These are phyloP conservation scores for Sarocladiaceae sp. DNA, from an alignment of 2,329 filamentous ascomycete genomes.

Conservation along the genomic window DNA sequence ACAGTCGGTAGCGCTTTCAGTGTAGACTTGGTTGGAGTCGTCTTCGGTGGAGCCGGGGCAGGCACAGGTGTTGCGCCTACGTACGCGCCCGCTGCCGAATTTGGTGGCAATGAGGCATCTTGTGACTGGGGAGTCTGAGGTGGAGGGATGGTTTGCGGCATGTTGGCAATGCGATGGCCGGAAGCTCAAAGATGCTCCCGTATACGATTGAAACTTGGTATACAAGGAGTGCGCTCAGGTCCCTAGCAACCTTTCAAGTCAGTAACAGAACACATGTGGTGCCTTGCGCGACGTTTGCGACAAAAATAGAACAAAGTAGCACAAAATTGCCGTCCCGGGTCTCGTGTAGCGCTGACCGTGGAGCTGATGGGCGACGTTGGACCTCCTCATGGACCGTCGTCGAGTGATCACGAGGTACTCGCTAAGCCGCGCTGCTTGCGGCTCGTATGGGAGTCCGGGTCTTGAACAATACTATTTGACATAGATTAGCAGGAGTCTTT, in stretches of 20 bases:
- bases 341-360: slow-evolving; percentile 3
- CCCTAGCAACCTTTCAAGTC: not conserved
- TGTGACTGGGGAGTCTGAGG: slow-evolving; percentile 53
- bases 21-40: slow-evolving; percentile 75
- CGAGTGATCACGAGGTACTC: not conserved
- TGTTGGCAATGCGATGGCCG: not conserved
- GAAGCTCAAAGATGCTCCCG: not conserved
- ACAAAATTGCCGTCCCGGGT: slow-evolving; percentile 2
- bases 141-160: slow-evolving; percentile 36
- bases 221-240: not conserved
- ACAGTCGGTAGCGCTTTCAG: slow-evolving; percentile 95
- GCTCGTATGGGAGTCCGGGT: no score
- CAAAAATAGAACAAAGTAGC: slow-evolving; percentile 9
- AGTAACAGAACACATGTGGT: not conserved
- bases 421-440: no score
- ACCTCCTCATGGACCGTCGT: not conserved
- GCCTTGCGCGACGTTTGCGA: not conserved
- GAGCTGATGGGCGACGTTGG: not conserved
- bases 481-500: no score
- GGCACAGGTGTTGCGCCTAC: slow-evolving; percentile 25
- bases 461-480: no score
- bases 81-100: slow-evolving; percentile 25
- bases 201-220: not conserved
- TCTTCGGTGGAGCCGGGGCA: slow-evolving; percentile 63
- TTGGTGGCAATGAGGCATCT: slow-evolving; percentile 37